Base-by-base conservation (phyloP, 495 filamentous ascomycete species). In the Pseudevernia furfuracea region DNA sequence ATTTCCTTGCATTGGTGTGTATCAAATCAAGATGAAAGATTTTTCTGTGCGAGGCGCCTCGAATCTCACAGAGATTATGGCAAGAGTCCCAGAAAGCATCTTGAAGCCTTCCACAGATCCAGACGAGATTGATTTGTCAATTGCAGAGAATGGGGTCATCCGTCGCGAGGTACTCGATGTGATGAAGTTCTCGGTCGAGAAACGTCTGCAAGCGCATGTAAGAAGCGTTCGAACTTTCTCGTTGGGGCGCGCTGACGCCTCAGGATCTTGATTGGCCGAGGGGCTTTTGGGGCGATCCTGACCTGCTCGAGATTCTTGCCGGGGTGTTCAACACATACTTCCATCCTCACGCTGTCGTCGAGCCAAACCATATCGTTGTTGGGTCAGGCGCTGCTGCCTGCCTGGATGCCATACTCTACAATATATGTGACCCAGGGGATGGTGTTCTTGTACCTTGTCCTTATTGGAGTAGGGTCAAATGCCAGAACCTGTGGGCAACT, bases 401-500 rank as follows among this genome's bases (percentile, higher is more conserved):
- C 69, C 28, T 78, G 52, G 68, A 79, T 73, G 71, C 75, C 70
- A 36, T 78, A 68, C 25, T 74, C 9, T 78, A 72, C 66, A 75
- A 72, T 46, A 70, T 81, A 10, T 78, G 77, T 21, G 75, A 80
- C 46, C 69, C 72, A 1, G 77, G 76, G 0, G 80, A 82, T 48
- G 77, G 74, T 0, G 73, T 81, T 9, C 67, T 82, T 0, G 73
- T 80, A 38, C 74, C 69, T 32, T 71, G 74, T 28, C 80, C 80
- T 14, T 74, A 70, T 44, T 76, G 72, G 66, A 58, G 65, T 67
- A 41, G 37, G 61, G 37, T n/a, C n/a, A n/a, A n/a, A n/a, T n/a
- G n/a, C n/a, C n/a, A n/a, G n/a, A n/a, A n/a, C n/a, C n/a, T n/a
- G n/a, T n/a, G n/a, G n/a, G n/a, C n/a, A n/a, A n/a, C n/a, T n/a